Evolutionary conservation across 257 asterid species (phyloP).

Genomic region (Penstemon newberryi): DNA sequence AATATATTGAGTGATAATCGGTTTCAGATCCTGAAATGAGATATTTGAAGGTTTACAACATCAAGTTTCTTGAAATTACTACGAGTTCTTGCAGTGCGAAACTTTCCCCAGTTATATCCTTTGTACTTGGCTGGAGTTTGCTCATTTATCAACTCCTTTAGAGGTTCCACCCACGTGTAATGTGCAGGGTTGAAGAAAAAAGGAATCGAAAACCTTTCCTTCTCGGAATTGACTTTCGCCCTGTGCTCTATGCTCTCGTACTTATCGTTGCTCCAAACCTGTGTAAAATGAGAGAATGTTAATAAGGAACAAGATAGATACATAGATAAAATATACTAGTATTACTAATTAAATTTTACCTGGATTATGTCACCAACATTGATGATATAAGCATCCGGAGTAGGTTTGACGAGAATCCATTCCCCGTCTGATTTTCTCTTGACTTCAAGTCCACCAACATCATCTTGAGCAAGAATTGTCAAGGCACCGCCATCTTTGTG

Average conservation of each 20-base stretch:
- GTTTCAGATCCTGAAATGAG: constrained; percentile 19
- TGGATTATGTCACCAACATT: constrained; percentile 25
- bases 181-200: constrained; percentile 35
- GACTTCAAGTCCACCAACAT: constrained; percentile 28
- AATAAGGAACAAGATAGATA: too few species aligned
- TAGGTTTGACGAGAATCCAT: constrained; percentile 23
- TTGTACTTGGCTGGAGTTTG: constrained; percentile 26
- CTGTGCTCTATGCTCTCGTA: constrained; percentile 28
- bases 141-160: constrained; percentile 24
- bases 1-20: background rate
- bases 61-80: constrained; percentile 37
- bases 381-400: constrained; percentile 23
- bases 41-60: constrained; percentile 31
- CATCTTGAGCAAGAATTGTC: constrained; percentile 31
- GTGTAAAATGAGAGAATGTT: too few species aligned
- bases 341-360: background rate
- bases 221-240: constrained; percentile 27
- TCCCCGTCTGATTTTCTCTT: constrained; percentile 24
- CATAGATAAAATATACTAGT: too few species aligned
- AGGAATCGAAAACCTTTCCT: constrained; percentile 34
- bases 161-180: constrained; percentile 32
- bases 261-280: constrained; percentile 31
- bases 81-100: constrained; percentile 16
- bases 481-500: constrained; percentile 56
- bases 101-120: constrained; percentile 34